Evolutionary conservation across 2,329 filamentous ascomycete genomes (phyloP).

Genomic region (Hypocreales sp.): DNA sequence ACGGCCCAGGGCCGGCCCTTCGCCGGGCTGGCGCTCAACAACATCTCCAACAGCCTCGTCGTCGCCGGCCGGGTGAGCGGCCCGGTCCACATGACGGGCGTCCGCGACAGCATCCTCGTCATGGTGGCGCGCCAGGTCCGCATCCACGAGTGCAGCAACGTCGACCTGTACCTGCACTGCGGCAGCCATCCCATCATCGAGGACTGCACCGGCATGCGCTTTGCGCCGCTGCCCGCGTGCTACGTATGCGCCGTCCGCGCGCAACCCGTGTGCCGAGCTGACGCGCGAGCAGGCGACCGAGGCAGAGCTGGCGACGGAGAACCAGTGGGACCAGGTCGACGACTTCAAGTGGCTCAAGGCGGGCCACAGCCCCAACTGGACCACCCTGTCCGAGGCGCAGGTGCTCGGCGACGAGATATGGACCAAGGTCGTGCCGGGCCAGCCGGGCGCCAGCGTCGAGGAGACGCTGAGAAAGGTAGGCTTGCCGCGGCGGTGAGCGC

Average conservation of each 20-base stretch:
- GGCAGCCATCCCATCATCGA: conserved; percentile 85
- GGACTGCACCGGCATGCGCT: conserved; percentile 63
- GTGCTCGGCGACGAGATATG: conserved; percentile 49
- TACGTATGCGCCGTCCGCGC: conserved; percentile 41
- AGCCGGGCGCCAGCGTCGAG: conserved; percentile 43
- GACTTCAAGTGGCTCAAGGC: conserved; percentile 96
- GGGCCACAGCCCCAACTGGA: conserved; percentile 82
- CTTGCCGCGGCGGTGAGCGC: conserved; percentile 13
- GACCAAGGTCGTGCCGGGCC: conserved; percentile 51
- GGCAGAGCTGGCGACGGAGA: conserved; percentile 24
- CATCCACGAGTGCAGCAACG: conserved; percentile 73
- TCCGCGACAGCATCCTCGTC: conserved; percentile 60
- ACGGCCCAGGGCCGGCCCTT: conserved; percentile 44
- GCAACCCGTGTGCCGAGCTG: neutral
- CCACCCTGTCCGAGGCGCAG: conserved; percentile 43
- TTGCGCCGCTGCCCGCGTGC: conserved; percentile 55
- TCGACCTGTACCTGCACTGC: conserved; percentile 73
- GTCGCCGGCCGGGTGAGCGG: conserved; percentile 67
- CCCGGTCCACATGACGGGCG: conserved; percentile 65
- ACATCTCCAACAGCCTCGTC: conserved; percentile 55
- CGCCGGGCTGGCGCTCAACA: conserved; percentile 50
- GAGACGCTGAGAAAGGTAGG: conserved; percentile 46
- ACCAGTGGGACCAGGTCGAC: conserved; percentile 81
- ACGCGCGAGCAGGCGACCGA: conserved; percentile 9
- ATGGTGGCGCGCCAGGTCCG: conserved; percentile 76